phyloP scores from a whole-genome alignment of 441 rosid species.

The Adansonia madagascariensis region DNA sequence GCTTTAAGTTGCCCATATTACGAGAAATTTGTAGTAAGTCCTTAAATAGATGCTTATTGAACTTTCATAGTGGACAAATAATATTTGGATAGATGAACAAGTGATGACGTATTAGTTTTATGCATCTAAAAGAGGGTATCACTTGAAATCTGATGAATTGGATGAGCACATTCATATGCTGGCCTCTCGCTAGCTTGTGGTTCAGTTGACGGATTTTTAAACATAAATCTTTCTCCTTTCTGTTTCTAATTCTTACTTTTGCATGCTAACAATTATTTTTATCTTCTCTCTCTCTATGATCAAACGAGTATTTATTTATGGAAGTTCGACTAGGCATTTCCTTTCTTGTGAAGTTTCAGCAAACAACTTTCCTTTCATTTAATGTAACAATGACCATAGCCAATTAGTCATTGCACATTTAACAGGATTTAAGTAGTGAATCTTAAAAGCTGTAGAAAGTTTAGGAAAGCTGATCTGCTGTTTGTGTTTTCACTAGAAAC shows the following conservation, averaged over 20 bases:
- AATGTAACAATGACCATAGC: neutral
- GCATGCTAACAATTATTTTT: neutral
- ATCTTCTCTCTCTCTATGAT: neutral
- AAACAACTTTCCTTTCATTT: neutral
- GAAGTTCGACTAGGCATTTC: neutral
- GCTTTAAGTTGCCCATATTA: neutral
- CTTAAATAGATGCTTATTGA: neutral
- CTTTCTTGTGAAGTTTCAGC: neutral
- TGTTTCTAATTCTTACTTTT: neutral
- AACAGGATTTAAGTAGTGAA: neutral
- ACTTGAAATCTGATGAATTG: neutral
- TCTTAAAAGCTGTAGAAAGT: neutral
- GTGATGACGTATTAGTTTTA: neutral
- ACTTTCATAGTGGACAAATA: slow-evolving; percentile 2
- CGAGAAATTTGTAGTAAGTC: neutral
- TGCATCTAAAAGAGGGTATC: neutral
- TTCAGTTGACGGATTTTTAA: neutral
- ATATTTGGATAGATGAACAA: neutral
- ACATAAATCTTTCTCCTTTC: neutral
- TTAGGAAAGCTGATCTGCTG: neutral
- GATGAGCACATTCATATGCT: neutral
- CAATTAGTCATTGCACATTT: slow-evolving; percentile 9
- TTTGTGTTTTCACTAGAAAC: neutral
- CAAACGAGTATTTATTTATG: neutral
- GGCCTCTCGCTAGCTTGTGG: neutral